Evolutionary conservation across 257 asterid genomes (phyloP), one percentile per base, ranked within the genome.

Genomic region (Salvia hispanica): DNA sequence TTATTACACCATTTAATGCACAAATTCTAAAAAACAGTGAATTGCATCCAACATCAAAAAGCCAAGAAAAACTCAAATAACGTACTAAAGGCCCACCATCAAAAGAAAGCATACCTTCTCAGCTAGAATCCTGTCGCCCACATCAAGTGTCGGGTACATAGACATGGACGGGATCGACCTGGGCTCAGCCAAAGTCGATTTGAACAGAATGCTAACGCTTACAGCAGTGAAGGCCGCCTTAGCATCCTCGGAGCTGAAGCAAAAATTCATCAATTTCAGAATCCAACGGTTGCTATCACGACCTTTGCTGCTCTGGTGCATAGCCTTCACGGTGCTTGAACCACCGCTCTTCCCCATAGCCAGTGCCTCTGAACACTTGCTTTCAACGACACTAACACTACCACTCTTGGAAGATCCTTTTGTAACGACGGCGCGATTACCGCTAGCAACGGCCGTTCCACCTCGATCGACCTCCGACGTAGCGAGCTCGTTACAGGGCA

Each of bases 111-210:
- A 57, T 73, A 79, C 84, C 84, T 93, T 93, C 85, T 93, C 99
- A 14, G 99, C 93, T 56, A 94, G 71, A 73, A 94, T 80, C 62
- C 99, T 83, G 39, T 94, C 99, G 4, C 97, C 99, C 40, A 83
- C 95, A 73, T 88, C 91, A 37, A 94, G 92, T 13, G 99, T 94
- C 12, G 99, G 99, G 76, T 67, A 85, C 99, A 94, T 94, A 44
- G 99, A 94, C 69, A 80, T 72, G 0, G 99, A 94, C 8, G 97
- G 97, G 74, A 94, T 94, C 31, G 96, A 91, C 81, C 95, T 85
- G 0, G 97, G 97, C 81, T 91, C 99, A 0, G 99, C 99, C 80
- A 94, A 74, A 55, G 93, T 81, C 11, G 99, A 94, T 71, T 81
- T 87, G 73, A 82, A 91, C 79, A 94, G 62, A 42, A 94, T 80